A percentile compares a stretch with the other conserved stretches of the same genome.
Evolutionary conservation across 2,329 filamentous ascomycete genomes (phyloP).

Genomic region (Tolypocladium endophyticum): DNA sequence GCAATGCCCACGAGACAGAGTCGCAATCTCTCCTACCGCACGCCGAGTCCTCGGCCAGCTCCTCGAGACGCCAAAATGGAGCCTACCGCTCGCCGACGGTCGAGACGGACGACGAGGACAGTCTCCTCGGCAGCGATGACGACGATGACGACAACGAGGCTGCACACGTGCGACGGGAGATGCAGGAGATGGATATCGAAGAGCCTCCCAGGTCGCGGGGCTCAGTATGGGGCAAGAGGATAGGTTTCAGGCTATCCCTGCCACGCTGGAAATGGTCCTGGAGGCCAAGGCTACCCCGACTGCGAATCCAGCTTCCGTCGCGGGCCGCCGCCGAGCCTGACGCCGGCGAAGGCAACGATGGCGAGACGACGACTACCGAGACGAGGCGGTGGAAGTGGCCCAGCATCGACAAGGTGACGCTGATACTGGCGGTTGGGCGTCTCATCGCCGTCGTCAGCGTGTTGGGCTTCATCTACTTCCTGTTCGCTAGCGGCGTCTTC

Average conservation of each 20-base stretch:
- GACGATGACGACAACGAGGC: constrained; percentile 42
- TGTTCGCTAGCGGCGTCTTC: constrained; percentile 81
- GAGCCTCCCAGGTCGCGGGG: constrained; percentile 44
- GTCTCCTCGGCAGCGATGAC: constrained; percentile 38
- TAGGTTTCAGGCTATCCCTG: constrained; percentile 40
- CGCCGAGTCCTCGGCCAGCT: constrained; percentile 28
- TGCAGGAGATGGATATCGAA: constrained; percentile 82
- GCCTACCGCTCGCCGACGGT: constrained; percentile 71
- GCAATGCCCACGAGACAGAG: constrained; percentile 61
- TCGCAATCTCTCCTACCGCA: constrained; percentile 63
- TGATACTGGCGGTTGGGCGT: constrained; percentile 57
- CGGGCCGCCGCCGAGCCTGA: constrained; percentile 13
- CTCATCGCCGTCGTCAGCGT: constrained; percentile 67
- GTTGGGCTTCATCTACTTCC: constrained; percentile 65
- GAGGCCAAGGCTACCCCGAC: constrained; percentile 40
- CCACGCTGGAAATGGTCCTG: constrained; percentile 46
- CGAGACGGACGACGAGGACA: constrained; percentile 61
- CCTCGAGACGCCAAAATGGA: constrained; percentile 36
- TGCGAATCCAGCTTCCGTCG: constrained; percentile 38
- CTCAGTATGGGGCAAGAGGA: constrained; percentile 43
- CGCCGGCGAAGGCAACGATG: constrained; percentile 5
- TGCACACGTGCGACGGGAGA: constrained; percentile 63
- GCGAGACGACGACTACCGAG: constrained; percentile 12
- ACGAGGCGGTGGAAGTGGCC: constrained; percentile 19
- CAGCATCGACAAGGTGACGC: constrained; percentile 28